Evolutionary conservation across 768 basidiomycete species (phyloP).

Genomic region (Lepiota brunneoincarnata): DNA sequence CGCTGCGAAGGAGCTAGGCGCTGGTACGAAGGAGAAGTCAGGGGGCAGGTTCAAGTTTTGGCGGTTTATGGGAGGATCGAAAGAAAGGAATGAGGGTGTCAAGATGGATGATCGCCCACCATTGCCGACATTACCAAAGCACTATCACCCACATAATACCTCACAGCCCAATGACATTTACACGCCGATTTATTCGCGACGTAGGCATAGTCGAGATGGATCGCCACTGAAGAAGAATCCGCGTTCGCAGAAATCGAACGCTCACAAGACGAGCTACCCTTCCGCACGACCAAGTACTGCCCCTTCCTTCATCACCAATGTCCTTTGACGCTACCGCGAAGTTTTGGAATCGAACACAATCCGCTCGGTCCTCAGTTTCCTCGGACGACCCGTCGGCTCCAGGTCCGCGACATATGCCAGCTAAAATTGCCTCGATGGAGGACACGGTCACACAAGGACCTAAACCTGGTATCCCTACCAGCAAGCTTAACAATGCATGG

Average conservation of each 20-base stretch:
- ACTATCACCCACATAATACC: background rate
- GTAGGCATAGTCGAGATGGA: background rate
- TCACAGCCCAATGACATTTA: background rate
- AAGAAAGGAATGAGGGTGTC: background rate
- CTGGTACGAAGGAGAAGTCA: background rate
- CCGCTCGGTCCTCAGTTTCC: slow-evolving; percentile 53
- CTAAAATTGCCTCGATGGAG: background rate
- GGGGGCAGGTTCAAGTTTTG: slow-evolving; percentile 1
- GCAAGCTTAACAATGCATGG: background rate
- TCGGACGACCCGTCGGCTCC: slow-evolving; percentile 51
- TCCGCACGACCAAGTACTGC: slow-evolving; percentile 39
- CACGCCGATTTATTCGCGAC: slow-evolving; percentile 2
- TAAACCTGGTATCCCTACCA: slow-evolving; percentile 5
- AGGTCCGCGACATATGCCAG: slow-evolving; percentile 12
- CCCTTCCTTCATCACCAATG: slow-evolving; percentile 60
- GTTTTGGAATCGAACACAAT: slow-evolving; percentile 43
- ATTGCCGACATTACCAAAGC: slow-evolving; percentile 4
- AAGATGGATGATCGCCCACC: slow-evolving; percentile 5
- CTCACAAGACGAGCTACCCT: background rate
- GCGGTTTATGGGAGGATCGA: slow-evolving; percentile 4
- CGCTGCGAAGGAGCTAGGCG: slow-evolving; percentile 1
- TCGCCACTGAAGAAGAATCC: background rate
- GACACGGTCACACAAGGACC: slow-evolving; percentile 2
- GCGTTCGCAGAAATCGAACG: background rate
- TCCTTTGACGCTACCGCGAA: slow-evolving; percentile 57